Percentiles rank a stretch among this genome's conserved stretches.
These are phyloP conservation scores for Exophiala phaeomuriformis DNA, from an alignment of 2,329 filamentous ascomycete genomes.

Conservation along the genomic window DNA sequence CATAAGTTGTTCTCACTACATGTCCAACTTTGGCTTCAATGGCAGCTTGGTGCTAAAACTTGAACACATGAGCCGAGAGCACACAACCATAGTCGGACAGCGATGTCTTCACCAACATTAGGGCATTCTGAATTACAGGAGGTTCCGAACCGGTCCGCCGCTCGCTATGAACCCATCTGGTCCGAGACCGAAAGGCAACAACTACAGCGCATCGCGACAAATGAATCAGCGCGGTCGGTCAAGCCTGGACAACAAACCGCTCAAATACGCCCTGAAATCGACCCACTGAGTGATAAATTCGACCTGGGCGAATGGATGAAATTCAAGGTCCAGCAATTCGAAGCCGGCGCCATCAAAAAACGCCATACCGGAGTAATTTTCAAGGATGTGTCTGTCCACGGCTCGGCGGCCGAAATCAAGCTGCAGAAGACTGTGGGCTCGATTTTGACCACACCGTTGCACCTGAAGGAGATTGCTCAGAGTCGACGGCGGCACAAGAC, in stretches of 20 bases:
- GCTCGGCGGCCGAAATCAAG: conserved; percentile 56
- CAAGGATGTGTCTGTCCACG: conserved; percentile 58
- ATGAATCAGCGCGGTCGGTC: not conserved
- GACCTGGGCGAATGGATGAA: not conserved
- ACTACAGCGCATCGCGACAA: not conserved
- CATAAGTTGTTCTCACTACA: not conserved
- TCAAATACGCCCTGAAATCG: not conserved
- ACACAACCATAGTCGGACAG: not conserved
- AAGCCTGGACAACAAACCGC: not conserved
- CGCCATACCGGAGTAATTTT: conserved; percentile 63
- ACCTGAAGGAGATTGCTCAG: conserved; percentile 49
- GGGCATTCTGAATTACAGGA: not conserved
- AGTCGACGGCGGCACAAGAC: conserved; percentile 38
- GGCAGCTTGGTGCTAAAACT: not conserved
- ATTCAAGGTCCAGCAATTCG: not conserved
- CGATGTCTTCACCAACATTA: not conserved
- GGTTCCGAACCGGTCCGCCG: not conserved
- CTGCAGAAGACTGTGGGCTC: conserved; percentile 61
- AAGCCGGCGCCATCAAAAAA: conserved; percentile 41
- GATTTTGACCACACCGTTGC: conserved; percentile 52
- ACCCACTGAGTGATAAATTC: not conserved
- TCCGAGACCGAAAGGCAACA: not conserved
- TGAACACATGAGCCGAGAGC: not conserved
- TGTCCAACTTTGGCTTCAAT: not conserved
- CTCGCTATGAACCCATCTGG: not conserved